Percentiles rank a stretch among this genome's conserved stretches.
phyloP scores from a whole-genome alignment of 305 asterid genomes.

The Fraxinus xanthoxyloides region DNA sequence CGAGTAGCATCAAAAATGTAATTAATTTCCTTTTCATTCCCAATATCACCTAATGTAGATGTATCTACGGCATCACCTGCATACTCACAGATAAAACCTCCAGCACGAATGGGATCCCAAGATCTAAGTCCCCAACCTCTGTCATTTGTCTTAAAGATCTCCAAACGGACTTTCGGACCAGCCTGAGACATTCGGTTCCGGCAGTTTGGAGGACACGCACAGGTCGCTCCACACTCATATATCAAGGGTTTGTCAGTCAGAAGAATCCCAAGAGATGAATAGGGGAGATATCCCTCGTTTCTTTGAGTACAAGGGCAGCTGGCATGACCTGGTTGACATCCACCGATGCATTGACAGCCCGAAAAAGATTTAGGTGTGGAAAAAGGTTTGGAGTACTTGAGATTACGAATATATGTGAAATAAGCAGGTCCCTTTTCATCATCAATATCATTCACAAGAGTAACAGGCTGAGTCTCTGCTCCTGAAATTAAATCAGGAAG shows the following conservation, averaged over 20 bases:
- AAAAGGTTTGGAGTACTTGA: slow-evolving; percentile 58
- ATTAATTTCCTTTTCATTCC: slow-evolving; percentile 42
- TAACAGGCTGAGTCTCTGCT: slow-evolving; percentile 64
- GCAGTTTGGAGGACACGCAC: slow-evolving; percentile 72
- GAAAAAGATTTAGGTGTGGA: slow-evolving; percentile 35
- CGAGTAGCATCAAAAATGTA: slow-evolving; percentile 80
- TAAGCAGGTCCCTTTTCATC: slow-evolving; percentile 79
- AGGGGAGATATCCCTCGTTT: slow-evolving; percentile 64
- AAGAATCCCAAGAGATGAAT: slow-evolving; percentile 60
- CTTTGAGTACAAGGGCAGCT: slow-evolving; percentile 62
- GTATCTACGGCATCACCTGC: slow-evolving; percentile 72
- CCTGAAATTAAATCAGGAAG: slow-evolving; percentile 80
- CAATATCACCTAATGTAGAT: slow-evolving; percentile 37
- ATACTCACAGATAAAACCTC: slow-evolving; percentile 82
- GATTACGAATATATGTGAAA: slow-evolving; percentile 63
- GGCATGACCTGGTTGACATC: slow-evolving; percentile 72
- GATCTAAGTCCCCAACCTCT: slow-evolving; percentile 98
- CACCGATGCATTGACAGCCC: slow-evolving; percentile 70
- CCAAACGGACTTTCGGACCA: slow-evolving; percentile 62
- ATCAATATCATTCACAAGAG: slow-evolving; percentile 83
- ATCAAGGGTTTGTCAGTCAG: slow-evolving; percentile 49
- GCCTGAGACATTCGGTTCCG: slow-evolving; percentile 71
- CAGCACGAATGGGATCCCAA: slow-evolving; percentile 87
- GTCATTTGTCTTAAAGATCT: slow-evolving; percentile 79
- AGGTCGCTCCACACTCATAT: slow-evolving; percentile 72